Base-by-base conservation (phyloP, 164 flowering plant species). In the Akebia trifoliata region DNA sequence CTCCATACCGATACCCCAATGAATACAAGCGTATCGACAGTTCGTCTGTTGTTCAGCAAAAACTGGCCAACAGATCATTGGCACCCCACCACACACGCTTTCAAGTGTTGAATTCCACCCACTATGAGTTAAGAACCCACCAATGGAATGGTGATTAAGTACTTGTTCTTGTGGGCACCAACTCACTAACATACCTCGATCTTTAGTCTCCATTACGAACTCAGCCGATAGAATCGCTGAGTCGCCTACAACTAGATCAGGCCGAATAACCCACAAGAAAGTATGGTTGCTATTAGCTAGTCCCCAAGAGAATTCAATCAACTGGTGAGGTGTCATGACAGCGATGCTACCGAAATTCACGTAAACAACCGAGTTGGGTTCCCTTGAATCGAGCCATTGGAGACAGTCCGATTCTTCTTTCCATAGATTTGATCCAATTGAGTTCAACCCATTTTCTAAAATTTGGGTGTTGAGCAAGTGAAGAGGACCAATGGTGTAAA, bases 141-240 rank as follows among this genome's bases (percentile, higher is more conserved):
- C 54, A 0, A 50, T 50, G 2, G 54, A 50, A 1, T 4, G 36
- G 15, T 50, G 54, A 1, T 26, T 50, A 1, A 50, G 11, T 1
- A 50, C 54, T 50, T 50, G 3, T 10, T 29, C 54, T 50, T 50
- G 54, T 18, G 54, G 54, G 4, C 54, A 50, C 54, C 54, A 50
- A 30, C 54, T n/a, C 6, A 8, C 1, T 8, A 50, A 4, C 11
- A 26, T 6, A 8, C 54, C 21, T 9, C 54, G 4, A 14, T 2
- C 35, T 28, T 29, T 29, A n/a, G 21, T 50, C 6, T 28, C 32
- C 15, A 1, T 8, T 1, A 30, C 14, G n/a, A 29, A 50, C 31
- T 50, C 21, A 18, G 31, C 10, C 12, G 54, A 18, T 3, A 50
- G 2, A 1, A 50, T 30, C 15, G 31, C 35, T 29, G 36, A 4